Base-by-base conservation (phyloP, 805 yeast genomes). In the Saccharomycopsis selenospora region DNA sequence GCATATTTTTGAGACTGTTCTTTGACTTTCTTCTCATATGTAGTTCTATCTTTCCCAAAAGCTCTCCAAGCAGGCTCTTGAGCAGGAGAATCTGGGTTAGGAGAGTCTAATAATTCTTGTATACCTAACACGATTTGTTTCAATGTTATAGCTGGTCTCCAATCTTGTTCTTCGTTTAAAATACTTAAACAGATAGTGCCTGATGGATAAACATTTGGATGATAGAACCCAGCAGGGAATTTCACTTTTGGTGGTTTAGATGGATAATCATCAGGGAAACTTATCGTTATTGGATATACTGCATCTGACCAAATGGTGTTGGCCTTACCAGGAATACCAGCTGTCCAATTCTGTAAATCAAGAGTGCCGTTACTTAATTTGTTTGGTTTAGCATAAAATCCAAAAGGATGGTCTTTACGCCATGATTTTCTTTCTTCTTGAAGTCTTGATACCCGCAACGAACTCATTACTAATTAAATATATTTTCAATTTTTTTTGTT, bases 351-450 rank as follows among this genome's bases (percentile, higher is more conserved):
- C 60, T 85, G 84, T 54, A 93, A 71, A 64, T 93, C 89, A 54
- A 93, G 70, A 0, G 88, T 70, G 2, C 99, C 99, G 60, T 89
- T 95, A 1, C 70, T 59, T n/a, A 73, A 70, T 63, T 85, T 90
- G 23, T 68, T 61, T 11, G 99, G 99, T 61, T 87, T 86, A 33
- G 99, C 99, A 57, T 69, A 90, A 66, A 93, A 93, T 5, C 98
- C 98, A 66, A 90, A 93, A 0, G 99, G 99, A 63, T 93, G 99
- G 64, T 89, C 96, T 64, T 88, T 91, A 57, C 99, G 80, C 99
- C 99, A 93, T 64, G 85, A 88, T 67, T 90, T 91, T 65, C 99
- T 69, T 64, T 91, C 99, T 65, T 89, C 95, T 61, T 90, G 97
- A 36, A 91, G 76, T 58, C 99, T 79, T 51, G 80, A 87, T 55